Evolutionary conservation across 2,329 filamentous ascomycete species (phyloP).

Genomic region (Leptographium flavum): DNA sequence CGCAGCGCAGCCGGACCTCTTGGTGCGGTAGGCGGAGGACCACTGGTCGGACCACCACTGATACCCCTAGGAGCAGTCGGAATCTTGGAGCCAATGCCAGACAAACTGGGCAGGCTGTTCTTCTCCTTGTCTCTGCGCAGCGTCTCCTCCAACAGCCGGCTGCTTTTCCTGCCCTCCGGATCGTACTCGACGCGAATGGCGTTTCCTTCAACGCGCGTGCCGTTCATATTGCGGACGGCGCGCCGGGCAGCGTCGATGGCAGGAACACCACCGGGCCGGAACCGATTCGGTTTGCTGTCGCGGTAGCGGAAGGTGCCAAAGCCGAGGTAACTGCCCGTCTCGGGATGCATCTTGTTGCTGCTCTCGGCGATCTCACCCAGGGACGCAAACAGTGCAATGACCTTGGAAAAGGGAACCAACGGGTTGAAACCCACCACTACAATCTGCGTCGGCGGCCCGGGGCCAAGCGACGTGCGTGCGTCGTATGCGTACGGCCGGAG

Average conservation of each 20-base stretch:
- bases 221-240: constrained; percentile 64
- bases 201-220: constrained; percentile 64
- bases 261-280: constrained; percentile 39
- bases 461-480: constrained; percentile 67
- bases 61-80: constrained; percentile 19
- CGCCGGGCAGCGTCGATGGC: constrained; percentile 70
- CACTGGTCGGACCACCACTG: constrained; percentile 24
- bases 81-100: constrained; percentile 14
- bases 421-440: constrained; percentile 96
- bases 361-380: constrained; percentile 84
- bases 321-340: constrained; percentile 85
- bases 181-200: constrained; percentile 76
- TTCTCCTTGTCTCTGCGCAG: constrained; percentile 56
- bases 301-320: constrained; percentile 86
- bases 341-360: constrained; percentile 88
- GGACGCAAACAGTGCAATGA: constrained; percentile 60
- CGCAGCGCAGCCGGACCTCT: constrained; percentile 61
- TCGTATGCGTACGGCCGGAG: constrained; percentile 75
- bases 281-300: constrained; percentile 45
- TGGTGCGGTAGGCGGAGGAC: constrained; percentile 70
- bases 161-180: constrained; percentile 72
- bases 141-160: constrained; percentile 59
- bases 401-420: constrained; percentile 62
- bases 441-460: constrained; percentile 78
- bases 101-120: constrained; percentile 1